Evolutionary conservation across 2,329 filamentous ascomycete genomes (phyloP), one percentile per base, ranked within the genome.

Genomic region (Dothideomycetes sp.): DNA sequence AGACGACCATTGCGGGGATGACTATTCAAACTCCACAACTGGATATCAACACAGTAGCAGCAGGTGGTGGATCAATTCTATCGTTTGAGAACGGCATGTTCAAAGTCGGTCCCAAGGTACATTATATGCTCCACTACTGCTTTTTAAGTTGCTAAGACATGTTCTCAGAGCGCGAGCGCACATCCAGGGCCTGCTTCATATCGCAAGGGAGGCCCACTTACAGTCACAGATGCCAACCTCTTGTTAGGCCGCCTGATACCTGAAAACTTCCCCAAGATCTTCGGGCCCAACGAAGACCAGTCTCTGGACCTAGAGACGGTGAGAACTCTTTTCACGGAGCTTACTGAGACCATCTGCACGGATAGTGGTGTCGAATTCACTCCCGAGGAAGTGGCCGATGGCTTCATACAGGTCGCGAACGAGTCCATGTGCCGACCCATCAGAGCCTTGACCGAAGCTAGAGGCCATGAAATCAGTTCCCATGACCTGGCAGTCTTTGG

Each of bases 21-120:
- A 51, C 45, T 3, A 52, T 59, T n/a, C 48, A 53, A 11, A 47
- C 47, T 0, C 53, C 56, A 2, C 52, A 55, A 41, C 49, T 60
- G 3, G 49, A 57, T 16, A 54, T 58, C 7, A 43, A 49, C 3
- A 59, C 54, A 8, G 52, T 57, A 2, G 66, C 65, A 7, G 66
- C 66, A 14, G 65, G 65, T 2, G 68, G 68, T 31, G 68, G 68
- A 7, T 66, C 62, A 1, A 65, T 68, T 4, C 40, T 55, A 9
- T 44, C 45, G 0, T 49, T 43, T 11, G 40, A 42, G 11, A 53
- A 53, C 36, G 49, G 50, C 3, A 42, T 51, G 16, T 49, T 51
- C 34, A 31, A 41, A 4, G 49, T 40, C 4, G 49, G 49, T n/a
- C 49, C 49, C 8, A 48, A 27, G 22, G 22, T 27, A 27, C 7